phyloP scores from a whole-genome alignment of 371 early-diverging fungal genomes.

The Apophysomyces trapeziformis region DNA sequence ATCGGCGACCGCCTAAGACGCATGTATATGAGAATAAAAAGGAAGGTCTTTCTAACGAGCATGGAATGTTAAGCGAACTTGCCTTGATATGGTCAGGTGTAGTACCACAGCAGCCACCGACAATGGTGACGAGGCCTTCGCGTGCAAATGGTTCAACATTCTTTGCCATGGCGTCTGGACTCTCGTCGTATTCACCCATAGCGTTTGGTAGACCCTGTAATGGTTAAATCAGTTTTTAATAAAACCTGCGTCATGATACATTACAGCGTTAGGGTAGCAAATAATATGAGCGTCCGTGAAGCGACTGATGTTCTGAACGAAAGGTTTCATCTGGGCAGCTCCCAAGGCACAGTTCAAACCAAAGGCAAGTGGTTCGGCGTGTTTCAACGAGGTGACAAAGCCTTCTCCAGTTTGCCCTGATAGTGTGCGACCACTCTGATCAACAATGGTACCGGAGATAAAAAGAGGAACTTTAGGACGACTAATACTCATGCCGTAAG shows the following conservation, averaged over 20 bases:
- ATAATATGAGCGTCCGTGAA: constrained; percentile 82
- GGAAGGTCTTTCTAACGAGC: no score
- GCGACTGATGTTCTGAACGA: constrained; percentile 86
- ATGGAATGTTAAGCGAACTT: neutral
- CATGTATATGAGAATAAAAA: neutral
- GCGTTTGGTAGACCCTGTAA: constrained; percentile 80
- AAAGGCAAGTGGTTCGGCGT: constrained; percentile 85
- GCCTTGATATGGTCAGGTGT: constrained; percentile 90
- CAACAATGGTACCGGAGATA: constrained; percentile 97
- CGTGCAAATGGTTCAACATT: constrained; percentile 85
- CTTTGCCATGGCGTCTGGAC: constrained; percentile 83
- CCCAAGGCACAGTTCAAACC: constrained; percentile 96
- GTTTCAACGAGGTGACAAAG: constrained; percentile 82
- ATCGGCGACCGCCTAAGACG: constrained; percentile 73
- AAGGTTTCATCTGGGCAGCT: constrained; percentile 94
- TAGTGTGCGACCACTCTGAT: constrained; percentile 93
- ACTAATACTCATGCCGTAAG: constrained; percentile 17
- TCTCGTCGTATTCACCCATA: constrained; percentile 90
- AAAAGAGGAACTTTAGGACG: constrained; percentile 83
- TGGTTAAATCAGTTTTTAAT: neutral
- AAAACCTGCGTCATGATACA: constrained; percentile 11
- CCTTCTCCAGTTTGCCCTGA: constrained; percentile 97
- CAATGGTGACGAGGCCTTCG: constrained; percentile 90
- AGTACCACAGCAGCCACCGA: constrained; percentile 97
- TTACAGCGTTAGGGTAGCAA: constrained; percentile 94